Base-by-base conservation (phyloP, 2,329 filamentous ascomycete species). In the Diaporthe vexans region DNA sequence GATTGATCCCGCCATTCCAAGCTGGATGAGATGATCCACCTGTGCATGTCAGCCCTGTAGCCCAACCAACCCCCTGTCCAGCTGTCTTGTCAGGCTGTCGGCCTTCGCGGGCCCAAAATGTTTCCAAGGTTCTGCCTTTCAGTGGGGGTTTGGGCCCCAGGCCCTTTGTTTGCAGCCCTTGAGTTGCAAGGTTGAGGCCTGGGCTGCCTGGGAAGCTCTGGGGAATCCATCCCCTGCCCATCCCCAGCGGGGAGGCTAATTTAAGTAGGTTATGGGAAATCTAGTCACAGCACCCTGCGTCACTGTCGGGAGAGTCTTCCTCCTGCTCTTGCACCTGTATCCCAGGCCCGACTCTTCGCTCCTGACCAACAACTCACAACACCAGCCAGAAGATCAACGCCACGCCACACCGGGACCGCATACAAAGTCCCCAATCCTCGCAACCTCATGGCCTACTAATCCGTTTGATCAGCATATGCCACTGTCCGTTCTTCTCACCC, bases 1-100 rank as follows among this genome's bases (percentile, higher is more conserved):
- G 33, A 52, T 46, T 43, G 57, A 63, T 72, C 46, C 57, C 69
- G 69, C 57, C 56, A 72, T 72, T 40, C 56, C 54, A 63, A 21
- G 57, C 51, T 59, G 69, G 69, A 72, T 72, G 43, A 63, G 46
- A 63, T 52, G 69, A 72, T 63, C 69, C 43, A 51, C 57, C 37
- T 29, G 37, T 17, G 24, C 37, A 61, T 61, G 35, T 61, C 69
- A 71, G 69, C 69, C 69, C 69, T 71, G 69, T 61, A 40, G 56
- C 35, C 43, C 40, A 48, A 17, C 9, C 24, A 15, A n/a, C 56
- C 43, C 56, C 43, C 48, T 43, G 40, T 43, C 11, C 24, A 19
- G 26, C 52, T 33, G 40, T 40, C 56, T 33, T n/a, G 46, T 48
- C 46, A 48, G 46, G 46, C 21, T 54, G 48, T 26, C 35, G 17